Base-by-base conservation (phyloP, 2,329 filamentous ascomycete species). In the Arthrocladium fulminans region DNA sequence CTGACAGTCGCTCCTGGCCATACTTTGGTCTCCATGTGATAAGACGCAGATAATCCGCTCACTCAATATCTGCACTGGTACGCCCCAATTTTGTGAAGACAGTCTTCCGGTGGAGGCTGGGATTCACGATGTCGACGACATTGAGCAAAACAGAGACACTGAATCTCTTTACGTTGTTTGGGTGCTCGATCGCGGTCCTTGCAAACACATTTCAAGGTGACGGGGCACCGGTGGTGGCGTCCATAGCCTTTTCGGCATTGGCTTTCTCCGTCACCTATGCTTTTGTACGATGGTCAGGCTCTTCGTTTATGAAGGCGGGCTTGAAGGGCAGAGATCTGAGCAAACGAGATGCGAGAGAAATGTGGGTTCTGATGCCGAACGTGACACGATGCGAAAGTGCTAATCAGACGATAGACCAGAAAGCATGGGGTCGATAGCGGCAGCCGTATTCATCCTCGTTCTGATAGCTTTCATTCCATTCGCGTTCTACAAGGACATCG, bases 401-500 rank as follows among this genome's bases (percentile, higher is more conserved):
- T 47, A 35, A 47, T 22, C 23, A 41, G 15, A 25, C 35, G 32
- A 22, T 54, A 84, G 81, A 60, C 92, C 92, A 19, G 92, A 98
- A 68, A 90, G 86, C 57, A 96, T 98, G 89, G 92, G 92, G 24
- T 87, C 88, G 50, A 79, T 98, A 22, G 94, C 87, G 63, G 92
- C 90, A 7, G 80, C 92, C 56, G 88, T 97, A 22, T 97, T 97
- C 68, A 76, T 98, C 37, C 75, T 98, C 56, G 78, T 82, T 43
- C 76, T 97, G 57, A 94, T 97, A 57, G 72, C 88, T 54, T 98
- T 98, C 65, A 88, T 97, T 50, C 92, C 92, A 0, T 95, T 96
- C 67, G 86, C 89, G 1, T 97, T 98, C 67, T 97, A 96, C 73
- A 94, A 96, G 69, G 90, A 97, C 64, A 94, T 98, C 57, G 89